Percentiles rank a stretch among this genome's conserved stretches.
Evolutionary conservation across 176 grass and related monocot genomes (phyloP).

Genomic region (Urochloa ruziziensis): DNA sequence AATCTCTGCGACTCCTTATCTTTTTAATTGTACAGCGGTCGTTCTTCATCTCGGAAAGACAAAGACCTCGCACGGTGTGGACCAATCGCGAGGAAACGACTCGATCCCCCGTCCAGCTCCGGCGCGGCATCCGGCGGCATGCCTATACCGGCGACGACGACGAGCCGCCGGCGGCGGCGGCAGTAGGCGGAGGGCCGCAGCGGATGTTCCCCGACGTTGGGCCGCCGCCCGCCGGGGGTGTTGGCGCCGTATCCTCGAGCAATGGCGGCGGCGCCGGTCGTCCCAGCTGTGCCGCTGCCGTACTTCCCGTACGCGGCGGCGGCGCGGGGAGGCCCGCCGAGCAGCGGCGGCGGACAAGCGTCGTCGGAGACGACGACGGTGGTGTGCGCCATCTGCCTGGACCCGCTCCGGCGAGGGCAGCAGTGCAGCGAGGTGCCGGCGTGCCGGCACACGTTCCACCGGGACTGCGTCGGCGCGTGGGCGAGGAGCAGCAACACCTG

Average conservation of each 20-base stretch:
- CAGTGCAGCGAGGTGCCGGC: conserved; percentile 29
- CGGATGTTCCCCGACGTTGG: neutral
- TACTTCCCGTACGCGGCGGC: neutral
- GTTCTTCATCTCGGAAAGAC: too few species aligned
- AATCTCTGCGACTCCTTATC: too few species aligned
- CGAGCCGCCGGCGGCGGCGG: neutral
- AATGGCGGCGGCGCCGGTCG: too few species aligned
- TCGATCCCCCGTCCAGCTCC: too few species aligned
- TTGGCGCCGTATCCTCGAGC: too few species aligned
- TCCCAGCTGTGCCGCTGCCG: neutral
- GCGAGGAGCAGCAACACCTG: conserved; percentile 21
- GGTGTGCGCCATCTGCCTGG: conserved; percentile 44
- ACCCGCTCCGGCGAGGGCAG: conserved; percentile 28
- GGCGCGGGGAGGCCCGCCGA: neutral
- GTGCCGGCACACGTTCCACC: conserved; percentile 43
- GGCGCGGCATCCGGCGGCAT: too few species aligned
- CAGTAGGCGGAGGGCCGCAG: neutral
- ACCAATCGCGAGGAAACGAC: too few species aligned
- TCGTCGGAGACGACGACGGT: neutral
- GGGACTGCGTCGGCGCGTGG: conserved; percentile 37
- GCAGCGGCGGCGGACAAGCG: neutral
- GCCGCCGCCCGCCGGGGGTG: too few species aligned
- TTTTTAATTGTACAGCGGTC: too few species aligned
- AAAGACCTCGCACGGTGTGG: too few species aligned
- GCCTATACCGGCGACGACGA: too few species aligned